Evolutionary conservation across 169 alveolate species (phyloP).

Genomic region (Plasmodium yoelii): DNA sequence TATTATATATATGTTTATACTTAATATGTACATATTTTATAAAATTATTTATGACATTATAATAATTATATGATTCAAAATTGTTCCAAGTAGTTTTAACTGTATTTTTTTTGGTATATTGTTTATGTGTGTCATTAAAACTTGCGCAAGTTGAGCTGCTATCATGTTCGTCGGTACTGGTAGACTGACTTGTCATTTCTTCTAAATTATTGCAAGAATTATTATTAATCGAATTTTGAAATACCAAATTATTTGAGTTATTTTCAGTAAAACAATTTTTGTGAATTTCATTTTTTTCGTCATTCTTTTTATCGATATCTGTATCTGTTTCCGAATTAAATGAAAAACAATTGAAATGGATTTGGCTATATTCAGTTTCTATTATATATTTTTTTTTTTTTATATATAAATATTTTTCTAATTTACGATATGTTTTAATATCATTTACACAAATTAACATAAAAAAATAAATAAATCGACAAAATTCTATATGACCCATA

Average conservation of each 20-base stretch:
- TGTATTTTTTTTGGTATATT: neutral
- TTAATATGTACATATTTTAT: conserved; percentile 58
- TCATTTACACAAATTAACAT: conserved; percentile 54
- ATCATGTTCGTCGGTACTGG: neutral
- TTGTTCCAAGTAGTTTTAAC: neutral
- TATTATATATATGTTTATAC: conserved; percentile 68
- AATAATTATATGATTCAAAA: conserved; percentile 9
- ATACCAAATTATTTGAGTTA: neutral
- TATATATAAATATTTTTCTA: conserved; percentile 67
- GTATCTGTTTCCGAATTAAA: conserved; percentile 14
- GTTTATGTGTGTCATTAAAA: neutral
- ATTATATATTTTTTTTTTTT: conserved; percentile 12
- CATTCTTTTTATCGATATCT: neutral
- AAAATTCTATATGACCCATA: conserved; percentile 41
- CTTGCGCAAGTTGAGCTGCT: neutral
- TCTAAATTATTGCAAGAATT: neutral
- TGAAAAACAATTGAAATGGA: conserved; percentile 43
- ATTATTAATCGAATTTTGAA: neutral
- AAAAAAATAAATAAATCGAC: conserved; percentile 54
- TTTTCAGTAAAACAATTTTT: neutral
- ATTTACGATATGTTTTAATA: conserved; percentile 27
- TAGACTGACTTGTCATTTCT: neutral
- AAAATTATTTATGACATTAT: conserved; percentile 28
- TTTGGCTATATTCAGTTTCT: conserved; percentile 27
- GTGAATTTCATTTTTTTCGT: neutral